Base-by-base conservation (phyloP, 1,284 basidiomycete species). In the Cryptococcus hybrid region DNA sequence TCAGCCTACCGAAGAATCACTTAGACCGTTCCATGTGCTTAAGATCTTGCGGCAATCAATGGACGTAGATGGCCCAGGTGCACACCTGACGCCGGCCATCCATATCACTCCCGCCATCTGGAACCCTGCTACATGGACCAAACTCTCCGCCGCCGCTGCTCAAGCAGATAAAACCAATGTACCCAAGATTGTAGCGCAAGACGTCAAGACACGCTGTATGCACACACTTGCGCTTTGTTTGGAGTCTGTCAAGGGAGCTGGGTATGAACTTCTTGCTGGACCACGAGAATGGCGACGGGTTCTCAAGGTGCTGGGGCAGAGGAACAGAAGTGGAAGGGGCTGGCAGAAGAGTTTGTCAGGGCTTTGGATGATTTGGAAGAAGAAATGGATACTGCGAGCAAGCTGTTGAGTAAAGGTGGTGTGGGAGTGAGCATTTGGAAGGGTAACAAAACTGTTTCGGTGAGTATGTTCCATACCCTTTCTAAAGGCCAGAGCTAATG, bases 1-100 rank as follows among this genome's bases (percentile, higher is more conserved):
- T 0, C 69, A 74, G 47, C 91, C 91, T 1, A 76, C 79, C 5
- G 88, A 92, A 65, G 80, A 86, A n/a, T 76, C 89, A 51, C 83
- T 88, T 56, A 88, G 92, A 62, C 92, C 93, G 5, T 96, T 95
- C 75, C 88, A 94, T 73, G 84, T 97, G 80, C 88, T 97, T 86
- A 82, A 83, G 53, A 83, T 91, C 37, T 79, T 96, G 24, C 83
- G 86, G 57, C 83, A 81, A 45, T 92, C 92, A 12, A 93, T 95
- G 74, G 71, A 75, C 84, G 84, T 84, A 35, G 85, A 85, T n/a
- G 82, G 84, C 55, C 84, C 87, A 1, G 94, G 94, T 9, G 90
- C 88, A 11, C 96, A 95, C 73, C 80, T 98, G 56, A 95, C 92
- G 1, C 86, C 86, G 34, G 84, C 87, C 45, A 79, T 99, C 59